These are phyloP conservation scores for Leishmania gerbilli DNA, from an alignment of 208 protist species.

Conservation along the genomic window DNA sequence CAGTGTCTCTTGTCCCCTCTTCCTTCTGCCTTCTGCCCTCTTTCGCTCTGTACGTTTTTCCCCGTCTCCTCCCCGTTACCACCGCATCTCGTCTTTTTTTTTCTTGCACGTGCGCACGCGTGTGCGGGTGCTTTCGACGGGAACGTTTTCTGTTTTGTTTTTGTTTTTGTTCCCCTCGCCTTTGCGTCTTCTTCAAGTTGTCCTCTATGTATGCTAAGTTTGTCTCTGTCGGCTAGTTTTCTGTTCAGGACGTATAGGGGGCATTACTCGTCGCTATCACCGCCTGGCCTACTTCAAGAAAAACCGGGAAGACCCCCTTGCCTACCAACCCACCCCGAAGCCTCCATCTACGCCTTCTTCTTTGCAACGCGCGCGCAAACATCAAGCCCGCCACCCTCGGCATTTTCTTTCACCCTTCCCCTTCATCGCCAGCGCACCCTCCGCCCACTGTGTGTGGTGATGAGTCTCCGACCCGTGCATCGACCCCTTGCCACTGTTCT, in stretches of 20 bases:
- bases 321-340: neutral
- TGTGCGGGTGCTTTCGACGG: too few relatives aligned
- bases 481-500: neutral
- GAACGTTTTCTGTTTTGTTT: too few relatives aligned
- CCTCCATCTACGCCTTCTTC: neutral
- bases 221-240: neutral
- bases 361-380: neutral
- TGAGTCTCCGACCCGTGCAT: neutral
- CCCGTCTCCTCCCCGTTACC: neutral
- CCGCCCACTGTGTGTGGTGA: neutral
- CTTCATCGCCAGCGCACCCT: neutral
- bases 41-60: neutral
- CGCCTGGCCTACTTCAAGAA: neutral
- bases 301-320: neutral
- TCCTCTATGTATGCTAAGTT: too few relatives aligned
- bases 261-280: neutral
- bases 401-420: neutral
- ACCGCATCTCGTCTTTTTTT: neutral
- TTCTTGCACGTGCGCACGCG: too few relatives aligned
- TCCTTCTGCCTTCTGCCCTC: neutral
- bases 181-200: too few relatives aligned
- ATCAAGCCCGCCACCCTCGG: neutral
- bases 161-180: too few relatives aligned
- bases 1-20: neutral
- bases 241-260: neutral